Evolutionary conservation across 2,329 filamentous ascomycete species (phyloP).

Genomic region (Phialophora macrospora): DNA sequence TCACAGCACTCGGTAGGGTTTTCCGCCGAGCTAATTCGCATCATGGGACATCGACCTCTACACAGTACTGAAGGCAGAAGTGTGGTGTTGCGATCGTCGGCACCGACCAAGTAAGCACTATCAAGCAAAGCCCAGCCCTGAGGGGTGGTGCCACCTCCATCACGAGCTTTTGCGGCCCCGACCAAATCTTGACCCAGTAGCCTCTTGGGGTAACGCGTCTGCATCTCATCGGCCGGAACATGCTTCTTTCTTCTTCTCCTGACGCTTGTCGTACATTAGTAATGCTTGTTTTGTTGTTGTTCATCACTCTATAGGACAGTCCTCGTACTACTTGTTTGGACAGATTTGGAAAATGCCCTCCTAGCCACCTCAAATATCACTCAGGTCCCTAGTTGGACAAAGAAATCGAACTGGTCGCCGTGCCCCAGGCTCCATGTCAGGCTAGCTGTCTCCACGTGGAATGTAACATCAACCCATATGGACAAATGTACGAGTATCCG

Average conservation of each 20-base stretch:
- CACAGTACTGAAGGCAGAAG: not conserved
- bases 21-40: slow-evolving; percentile 5
- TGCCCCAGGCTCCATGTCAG: slow-evolving; percentile 1
- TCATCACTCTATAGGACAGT: not conserved
- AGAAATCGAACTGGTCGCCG: too few relatives aligned
- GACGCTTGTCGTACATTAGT: slow-evolving; percentile 16
- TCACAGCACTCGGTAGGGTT: not conserved
- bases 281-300: slow-evolving; percentile 11
- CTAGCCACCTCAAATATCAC: not conserved
- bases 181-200: slow-evolving; percentile 6
- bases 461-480: slow-evolving; percentile 17
- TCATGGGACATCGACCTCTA: slow-evolving; percentile 15
- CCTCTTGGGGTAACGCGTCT: not conserved
- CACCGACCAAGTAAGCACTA: not conserved
- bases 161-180: not conserved
- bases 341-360: not conserved
- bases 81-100: slow-evolving; percentile 4
- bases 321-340: not conserved
- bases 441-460: not conserved
- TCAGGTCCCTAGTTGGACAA: too few relatives aligned
- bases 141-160: not conserved
- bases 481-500: slow-evolving; percentile 11
- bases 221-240: not conserved
- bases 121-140: slow-evolving; percentile 6
- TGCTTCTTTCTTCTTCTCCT: not conserved